Conservation (phyloP, 352 stramenopile species). For the Globisporangium spiculum region DNA sequence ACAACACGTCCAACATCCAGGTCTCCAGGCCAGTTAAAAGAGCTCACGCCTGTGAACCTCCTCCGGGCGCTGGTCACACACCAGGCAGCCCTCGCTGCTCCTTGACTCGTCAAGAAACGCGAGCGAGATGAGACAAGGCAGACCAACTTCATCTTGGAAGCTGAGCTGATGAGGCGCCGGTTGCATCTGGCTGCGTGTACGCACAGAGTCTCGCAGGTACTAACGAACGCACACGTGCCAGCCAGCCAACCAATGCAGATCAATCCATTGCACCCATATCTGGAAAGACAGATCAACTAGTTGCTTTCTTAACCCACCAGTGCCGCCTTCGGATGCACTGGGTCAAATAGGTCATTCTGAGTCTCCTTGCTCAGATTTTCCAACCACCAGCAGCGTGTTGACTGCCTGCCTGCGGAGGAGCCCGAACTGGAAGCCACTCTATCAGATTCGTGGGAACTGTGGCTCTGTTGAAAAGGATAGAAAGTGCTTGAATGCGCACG, state of each 20-base stretch:
- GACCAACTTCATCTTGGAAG: not conserved
- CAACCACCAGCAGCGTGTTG: not conserved
- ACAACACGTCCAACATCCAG: not conserved
- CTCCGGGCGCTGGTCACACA: not conserved
- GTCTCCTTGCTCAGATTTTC: not conserved
- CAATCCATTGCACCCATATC: not conserved
- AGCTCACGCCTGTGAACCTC: not conserved
- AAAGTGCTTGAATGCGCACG: not conserved
- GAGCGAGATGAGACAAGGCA: slow-evolving; percentile 10
- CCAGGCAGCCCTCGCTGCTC: not conserved
- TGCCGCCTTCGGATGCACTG: not conserved
- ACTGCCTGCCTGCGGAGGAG: not conserved
- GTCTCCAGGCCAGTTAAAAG: not conserved
- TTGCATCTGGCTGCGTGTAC: not conserved
- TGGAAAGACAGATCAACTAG: not conserved
- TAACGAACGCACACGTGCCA: not conserved
- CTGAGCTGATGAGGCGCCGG: not conserved
- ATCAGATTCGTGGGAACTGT: not conserved
- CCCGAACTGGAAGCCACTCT: not conserved
- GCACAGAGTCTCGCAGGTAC: not conserved
- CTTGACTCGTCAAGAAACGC: not conserved
- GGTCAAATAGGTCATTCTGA: not conserved
- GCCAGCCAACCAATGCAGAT: not conserved
- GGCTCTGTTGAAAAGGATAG: not conserved
- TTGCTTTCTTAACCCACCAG: not conserved